Base-by-base conservation (phyloP, 139 green algal genomes). In the Volvox africanus region DNA sequence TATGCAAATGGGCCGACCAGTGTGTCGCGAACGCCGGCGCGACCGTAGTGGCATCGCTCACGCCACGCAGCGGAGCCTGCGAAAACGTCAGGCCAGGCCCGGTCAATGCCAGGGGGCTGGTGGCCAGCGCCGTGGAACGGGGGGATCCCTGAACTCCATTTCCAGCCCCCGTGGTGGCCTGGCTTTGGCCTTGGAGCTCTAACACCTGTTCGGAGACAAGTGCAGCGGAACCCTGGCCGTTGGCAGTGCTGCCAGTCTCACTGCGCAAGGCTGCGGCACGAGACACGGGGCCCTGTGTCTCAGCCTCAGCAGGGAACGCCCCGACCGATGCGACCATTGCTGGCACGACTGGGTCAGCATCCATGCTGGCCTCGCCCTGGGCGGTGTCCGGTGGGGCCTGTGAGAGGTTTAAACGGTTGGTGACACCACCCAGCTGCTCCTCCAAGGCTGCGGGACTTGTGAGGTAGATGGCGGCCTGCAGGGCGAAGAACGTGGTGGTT, bases 1-100 rank as follows among this genome's bases (percentile, higher is more conserved):
- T 91, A 87, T 94, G 89, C 87, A 94, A 82, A 75, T 94, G 92
- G 1, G 92, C 65, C 36, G 86, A 92, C 92, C 92, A 94, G 76
- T 94, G 89, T 0, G 87, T 88, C 16, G 92, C 37, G 28, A 84
- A 84, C 32, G 79, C 76, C 19, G 90, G 36, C 1, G 22, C 1
- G 1, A 61, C 2, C 5, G 61, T 9, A 11, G 12, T 14, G 50
- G 28, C 86, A 30, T 67, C 36, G 17, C 28, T 26, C 19, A 76
- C 13, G 9, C 37, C 18, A 44, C 68, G 67, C 19, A 88, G 9
- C 33, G 67, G 26, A 19, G 84, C 5, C 37, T 30, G 37, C 22
- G 37, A 14, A 18, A 81, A n/a, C 14, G 69, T 5, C 68, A 82
- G 3, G 17, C 84, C 84, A 5, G 26, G 28, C 5, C 35, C 37